Conservation (phyloP, 164 flowering plant genomes). For the Cinnamomum micranthum region DNA sequence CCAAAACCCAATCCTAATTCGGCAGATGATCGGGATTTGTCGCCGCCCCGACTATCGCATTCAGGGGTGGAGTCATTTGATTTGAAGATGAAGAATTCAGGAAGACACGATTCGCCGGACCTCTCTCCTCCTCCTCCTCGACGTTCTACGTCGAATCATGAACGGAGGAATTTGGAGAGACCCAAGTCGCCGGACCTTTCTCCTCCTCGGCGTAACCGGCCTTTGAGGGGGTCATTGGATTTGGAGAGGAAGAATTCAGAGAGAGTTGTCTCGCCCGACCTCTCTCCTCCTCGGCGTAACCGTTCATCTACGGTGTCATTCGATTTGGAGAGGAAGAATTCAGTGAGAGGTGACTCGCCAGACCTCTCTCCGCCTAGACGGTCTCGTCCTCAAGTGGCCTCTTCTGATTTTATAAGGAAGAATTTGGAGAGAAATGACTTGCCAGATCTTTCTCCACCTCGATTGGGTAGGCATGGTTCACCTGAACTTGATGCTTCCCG, state of each 20-base stretch:
- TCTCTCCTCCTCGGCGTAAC: constrained; percentile 15
- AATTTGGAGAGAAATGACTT: constrained; percentile 16
- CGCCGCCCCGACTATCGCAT: background rate
- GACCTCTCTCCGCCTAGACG: constrained; percentile 27
- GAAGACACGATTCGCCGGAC: constrained; percentile 18
- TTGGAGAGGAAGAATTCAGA: constrained; percentile 11
- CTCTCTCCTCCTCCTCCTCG: constrained; percentile 19
- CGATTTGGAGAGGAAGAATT: constrained; percentile 22
- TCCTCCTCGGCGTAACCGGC: constrained; percentile 10
- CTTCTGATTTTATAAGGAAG: constrained; percentile 8
- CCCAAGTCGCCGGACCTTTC: constrained; percentile 21
- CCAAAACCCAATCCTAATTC: background rate
- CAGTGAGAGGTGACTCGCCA: background rate
- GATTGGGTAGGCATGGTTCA: background rate
- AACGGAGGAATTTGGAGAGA: no score
- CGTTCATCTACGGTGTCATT: constrained; percentile 6
- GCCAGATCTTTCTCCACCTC: constrained; percentile 12
- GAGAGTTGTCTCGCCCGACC: constrained; percentile 5
- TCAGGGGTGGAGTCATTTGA: background rate
- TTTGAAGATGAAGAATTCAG: constrained; percentile 12
- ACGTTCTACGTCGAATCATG: background rate
- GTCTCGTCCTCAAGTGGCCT: background rate
- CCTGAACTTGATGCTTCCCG: constrained; percentile 5
- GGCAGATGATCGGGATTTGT: constrained; percentile 15
- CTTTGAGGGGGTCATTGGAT: no score